Conservation (phyloP, 2,329 filamentous ascomycete genomes). For the Sporothrix euskadiensis region DNA sequence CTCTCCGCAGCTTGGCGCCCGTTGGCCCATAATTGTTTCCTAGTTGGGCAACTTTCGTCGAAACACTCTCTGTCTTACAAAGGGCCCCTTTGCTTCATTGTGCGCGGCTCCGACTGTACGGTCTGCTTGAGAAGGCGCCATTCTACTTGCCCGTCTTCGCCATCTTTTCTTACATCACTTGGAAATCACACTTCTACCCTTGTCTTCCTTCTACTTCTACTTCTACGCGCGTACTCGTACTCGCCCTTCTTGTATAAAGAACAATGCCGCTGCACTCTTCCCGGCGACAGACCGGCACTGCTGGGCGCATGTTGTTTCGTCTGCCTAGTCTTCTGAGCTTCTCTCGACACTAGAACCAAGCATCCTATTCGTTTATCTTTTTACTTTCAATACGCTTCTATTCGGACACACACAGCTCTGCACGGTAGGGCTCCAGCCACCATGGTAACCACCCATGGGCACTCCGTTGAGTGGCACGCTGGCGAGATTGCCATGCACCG, state of each 20-base stretch:
- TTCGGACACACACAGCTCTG: neutral
- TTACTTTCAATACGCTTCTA: too few relatives aligned
- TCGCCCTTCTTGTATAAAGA: neutral
- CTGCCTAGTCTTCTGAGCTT: neutral
- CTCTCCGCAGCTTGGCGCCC: neutral
- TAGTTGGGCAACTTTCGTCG: constrained; percentile 27
- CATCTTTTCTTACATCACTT: neutral
- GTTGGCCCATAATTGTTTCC: neutral
- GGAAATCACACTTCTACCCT: neutral
- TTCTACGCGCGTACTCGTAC: neutral
- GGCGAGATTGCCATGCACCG: constrained; percentile 68
- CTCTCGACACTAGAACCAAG: neutral
- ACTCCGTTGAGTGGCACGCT: constrained; percentile 54
- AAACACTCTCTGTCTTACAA: neutral
- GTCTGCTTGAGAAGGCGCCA: neutral
- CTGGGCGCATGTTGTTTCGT: neutral
- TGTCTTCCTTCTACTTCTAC: neutral
- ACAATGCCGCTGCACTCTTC: neutral
- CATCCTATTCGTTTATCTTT: neutral
- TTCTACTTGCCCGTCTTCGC: neutral
- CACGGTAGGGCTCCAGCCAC: too few relatives aligned
- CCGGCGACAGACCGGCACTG: neutral
- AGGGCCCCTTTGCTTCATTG: neutral
- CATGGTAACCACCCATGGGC: constrained; percentile 16
- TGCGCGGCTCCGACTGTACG: too few relatives aligned